phyloP scores from a whole-genome alignment of 2,329 filamentous ascomycete species.

The Simplicillium sp. region DNA sequence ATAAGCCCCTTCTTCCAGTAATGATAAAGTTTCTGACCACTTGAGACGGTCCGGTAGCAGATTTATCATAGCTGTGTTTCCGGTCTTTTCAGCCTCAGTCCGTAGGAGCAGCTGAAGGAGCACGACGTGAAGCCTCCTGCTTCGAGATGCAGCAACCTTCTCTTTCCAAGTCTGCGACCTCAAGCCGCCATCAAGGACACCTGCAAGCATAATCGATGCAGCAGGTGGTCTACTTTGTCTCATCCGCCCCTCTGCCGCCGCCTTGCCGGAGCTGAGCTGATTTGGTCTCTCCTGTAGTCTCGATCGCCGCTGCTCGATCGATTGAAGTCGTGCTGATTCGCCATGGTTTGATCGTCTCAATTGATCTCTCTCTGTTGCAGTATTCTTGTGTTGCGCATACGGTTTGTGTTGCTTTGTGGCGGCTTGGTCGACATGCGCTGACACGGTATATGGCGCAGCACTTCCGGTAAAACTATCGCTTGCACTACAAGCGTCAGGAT shows the following conservation, averaged over 20 bases:
- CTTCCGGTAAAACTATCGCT: too few species aligned
- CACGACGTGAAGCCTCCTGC: constrained; percentile 17
- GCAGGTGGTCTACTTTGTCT: too few species aligned
- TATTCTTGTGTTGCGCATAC: too few species aligned
- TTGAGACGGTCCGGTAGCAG: constrained; percentile 6
- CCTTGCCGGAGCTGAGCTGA: neutral
- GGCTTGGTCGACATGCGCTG: too few species aligned
- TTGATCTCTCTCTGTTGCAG: too few species aligned
- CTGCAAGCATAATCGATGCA: neutral
- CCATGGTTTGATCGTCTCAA: too few species aligned
- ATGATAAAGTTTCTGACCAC: neutral
- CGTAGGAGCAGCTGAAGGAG: constrained; percentile 21
- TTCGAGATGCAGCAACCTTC: constrained; percentile 15
- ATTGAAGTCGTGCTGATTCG: neutral
- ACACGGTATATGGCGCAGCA: too few species aligned
- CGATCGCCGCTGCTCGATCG: too few species aligned
- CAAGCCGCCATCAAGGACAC: neutral
- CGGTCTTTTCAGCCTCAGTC: constrained; percentile 8
- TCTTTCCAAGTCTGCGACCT: constrained; percentile 9
- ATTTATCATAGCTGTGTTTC: neutral
- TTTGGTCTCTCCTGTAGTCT: too few species aligned
- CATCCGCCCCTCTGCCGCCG: too few species aligned
- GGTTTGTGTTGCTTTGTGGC: too few species aligned
- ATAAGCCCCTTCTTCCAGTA: neutral
- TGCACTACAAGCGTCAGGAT: too few species aligned